Conservation (phyloP, 495 filamentous ascomycete genomes). For the Glutinoglossum americanum region DNA sequence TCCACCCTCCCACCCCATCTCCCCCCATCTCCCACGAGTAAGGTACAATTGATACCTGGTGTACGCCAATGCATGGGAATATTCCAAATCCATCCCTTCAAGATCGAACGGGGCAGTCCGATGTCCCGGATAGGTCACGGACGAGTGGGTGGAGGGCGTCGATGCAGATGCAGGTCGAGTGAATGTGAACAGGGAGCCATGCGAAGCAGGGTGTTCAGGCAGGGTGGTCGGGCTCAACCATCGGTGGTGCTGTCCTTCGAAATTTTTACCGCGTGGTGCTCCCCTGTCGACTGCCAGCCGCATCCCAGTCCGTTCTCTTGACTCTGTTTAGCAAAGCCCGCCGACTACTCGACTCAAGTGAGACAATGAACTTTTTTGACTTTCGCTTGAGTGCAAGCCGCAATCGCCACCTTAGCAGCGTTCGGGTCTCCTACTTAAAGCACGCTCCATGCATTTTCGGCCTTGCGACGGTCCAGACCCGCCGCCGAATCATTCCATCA, state of each 20-base stretch:
- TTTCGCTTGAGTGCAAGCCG: constrained; percentile 1
- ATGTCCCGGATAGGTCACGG: not conserved
- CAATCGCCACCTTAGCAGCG: not conserved
- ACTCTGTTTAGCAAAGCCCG: too few species aligned
- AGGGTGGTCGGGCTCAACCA: too few species aligned
- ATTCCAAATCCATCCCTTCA: too few species aligned
- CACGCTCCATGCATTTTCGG: not conserved
- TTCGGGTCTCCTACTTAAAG: not conserved
- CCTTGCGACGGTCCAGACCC: not conserved
- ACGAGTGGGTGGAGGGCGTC: not conserved
- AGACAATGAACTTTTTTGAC: not conserved
- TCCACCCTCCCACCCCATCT: not conserved
- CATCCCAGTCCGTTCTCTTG: too few species aligned
- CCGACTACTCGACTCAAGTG: not conserved
- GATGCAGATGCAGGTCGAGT: not conserved
- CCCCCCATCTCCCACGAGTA: not conserved
- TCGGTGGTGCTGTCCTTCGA: too few species aligned
- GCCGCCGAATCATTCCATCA: not conserved
- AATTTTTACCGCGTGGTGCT: too few species aligned
- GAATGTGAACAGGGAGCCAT: too few species aligned
- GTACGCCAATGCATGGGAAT: too few species aligned
- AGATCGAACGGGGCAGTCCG: too few species aligned
- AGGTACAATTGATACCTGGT: not conserved
- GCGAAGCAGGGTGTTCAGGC: too few species aligned
- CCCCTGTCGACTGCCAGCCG: too few species aligned